These are phyloP conservation scores for Nemophila menziesii DNA, from an alignment of 257 asterid species.

Conservation along the genomic window DNA sequence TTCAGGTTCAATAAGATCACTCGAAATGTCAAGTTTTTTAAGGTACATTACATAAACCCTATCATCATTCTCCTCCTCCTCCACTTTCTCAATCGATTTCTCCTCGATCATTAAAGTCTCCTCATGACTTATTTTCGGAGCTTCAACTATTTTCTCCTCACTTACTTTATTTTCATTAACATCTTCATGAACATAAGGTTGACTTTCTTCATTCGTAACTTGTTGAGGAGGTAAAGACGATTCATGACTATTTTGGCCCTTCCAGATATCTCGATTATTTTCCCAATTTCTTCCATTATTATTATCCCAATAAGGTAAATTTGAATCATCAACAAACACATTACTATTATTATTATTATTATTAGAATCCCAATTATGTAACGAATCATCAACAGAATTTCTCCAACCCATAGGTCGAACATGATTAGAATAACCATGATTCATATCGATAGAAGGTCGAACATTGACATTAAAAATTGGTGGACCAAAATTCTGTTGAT, in stretches of 20 bases:
- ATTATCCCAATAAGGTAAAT: constrained; percentile 67
- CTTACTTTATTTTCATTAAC: constrained; percentile 27
- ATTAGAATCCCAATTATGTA: constrained; percentile 71
- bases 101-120: constrained; percentile 22
- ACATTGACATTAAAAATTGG: constrained; percentile 72
- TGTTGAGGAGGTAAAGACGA: constrained; percentile 30
- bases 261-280: constrained; percentile 49
- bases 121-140: constrained; percentile 16
- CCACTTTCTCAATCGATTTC: too few species aligned
- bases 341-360: too few species aligned
- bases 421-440: constrained; percentile 63
- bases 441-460: constrained; percentile 78
- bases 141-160: constrained; percentile 32
- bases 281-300: constrained; percentile 55
- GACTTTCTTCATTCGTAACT: constrained; percentile 33
- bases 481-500: constrained; percentile 69
- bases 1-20: constrained; percentile 69
- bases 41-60: constrained; percentile 41
- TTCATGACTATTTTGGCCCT: constrained; percentile 57
- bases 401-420: constrained; percentile 84
- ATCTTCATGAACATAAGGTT: constrained; percentile 37
- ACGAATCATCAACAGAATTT: constrained; percentile 50
- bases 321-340: constrained; percentile 68
- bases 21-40: constrained; percentile 76
- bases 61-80: constrained; percentile 42